Evolutionary conservation across 2,329 filamentous ascomycete species (phyloP), one percentile per base, ranked within the genome.

Genomic region (Exophiala aquamarina): DNA sequence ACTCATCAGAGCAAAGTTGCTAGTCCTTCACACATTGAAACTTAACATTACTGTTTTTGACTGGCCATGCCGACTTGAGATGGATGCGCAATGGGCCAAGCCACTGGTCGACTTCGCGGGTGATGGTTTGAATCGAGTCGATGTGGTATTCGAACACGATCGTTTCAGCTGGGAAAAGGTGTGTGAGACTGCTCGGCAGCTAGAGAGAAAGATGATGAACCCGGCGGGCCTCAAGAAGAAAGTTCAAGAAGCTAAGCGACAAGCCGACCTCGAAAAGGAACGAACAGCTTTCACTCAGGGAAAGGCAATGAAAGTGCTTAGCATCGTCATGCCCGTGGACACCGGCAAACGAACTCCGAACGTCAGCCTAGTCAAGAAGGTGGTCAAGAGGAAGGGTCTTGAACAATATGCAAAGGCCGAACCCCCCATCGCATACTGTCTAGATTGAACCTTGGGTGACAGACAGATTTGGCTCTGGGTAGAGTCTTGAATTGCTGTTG

Each of bases 241-340:
- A 38, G 23, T 47, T 17, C 18, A 39, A 20, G 54, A 55, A 17
- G 50, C 36, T 7, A 39, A 41, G 28, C 19, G 14, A 31, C 37
- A 52, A 31, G 45, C 44, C 21, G 50, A 41, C 9, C 23, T 48
- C 28, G 49, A 55, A 32, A 52, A 41, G 41, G 49, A 50, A 34
- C 45, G 39, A n/a, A 36, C 38, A 17, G 44, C 51, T 35, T 49
- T 49, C 17, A 29, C 51, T 6, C 44, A 40, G 20, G 41, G 28
- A 19, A 55, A 55, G 31, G 45, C 47, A 13, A 46, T 26, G 32
- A 52, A 44, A 41, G 40, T 47, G 73, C 34, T 58, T 50, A 52
- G 19, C 6, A 55, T 58, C 1, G 58, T 14, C 15, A 18, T 48
- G 32, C 45, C 47, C 26, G 26, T 28, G 20, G 39, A 31, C 19